Percentiles rank a stretch among this genome's conserved stretches.
These are phyloP conservation scores for Diplocarpon rosae DNA, from an alignment of 2,329 filamentous ascomycete genomes.

Conservation along the genomic window DNA sequence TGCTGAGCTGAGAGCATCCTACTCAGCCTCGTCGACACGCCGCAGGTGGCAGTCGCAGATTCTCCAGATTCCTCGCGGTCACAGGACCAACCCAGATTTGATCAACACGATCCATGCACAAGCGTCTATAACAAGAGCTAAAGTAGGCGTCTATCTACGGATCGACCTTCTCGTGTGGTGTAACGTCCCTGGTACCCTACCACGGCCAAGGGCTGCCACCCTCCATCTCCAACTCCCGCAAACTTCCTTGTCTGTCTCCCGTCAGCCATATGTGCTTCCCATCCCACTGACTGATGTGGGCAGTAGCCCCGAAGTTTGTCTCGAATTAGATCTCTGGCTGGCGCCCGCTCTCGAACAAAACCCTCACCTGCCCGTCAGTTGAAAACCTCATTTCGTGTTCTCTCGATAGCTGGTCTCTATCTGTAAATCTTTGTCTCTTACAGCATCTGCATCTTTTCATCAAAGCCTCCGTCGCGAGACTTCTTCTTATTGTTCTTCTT, in stretches of 20 bases:
- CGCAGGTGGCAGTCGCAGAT: slow-evolving; percentile 6
- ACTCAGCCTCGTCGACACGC: slow-evolving; percentile 13
- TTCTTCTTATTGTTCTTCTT: slow-evolving; percentile 9
- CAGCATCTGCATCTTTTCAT: slow-evolving; percentile 6
- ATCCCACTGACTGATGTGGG: slow-evolving; percentile 14
- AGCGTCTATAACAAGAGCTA: slow-evolving; percentile 6
- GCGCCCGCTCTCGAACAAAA: slow-evolving; percentile 26
- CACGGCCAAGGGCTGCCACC: slow-evolving; percentile 7
- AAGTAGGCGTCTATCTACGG: slow-evolving; percentile 23
- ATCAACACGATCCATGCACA: slow-evolving; percentile 9
- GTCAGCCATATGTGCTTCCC: slow-evolving; percentile 17
- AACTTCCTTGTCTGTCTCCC: slow-evolving; percentile 13
- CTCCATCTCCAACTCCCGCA: slow-evolving; percentile 11
- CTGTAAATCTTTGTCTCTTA: slow-evolving; percentile 22
- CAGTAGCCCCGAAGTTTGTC: slow-evolving; percentile 19
- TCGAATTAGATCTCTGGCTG: slow-evolving; percentile 21
- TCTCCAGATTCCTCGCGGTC: background rate
- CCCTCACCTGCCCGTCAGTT: slow-evolving; percentile 20
- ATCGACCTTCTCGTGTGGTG: slow-evolving; percentile 9
- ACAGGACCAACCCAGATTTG: background rate
- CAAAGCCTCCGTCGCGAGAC: slow-evolving; percentile 12
- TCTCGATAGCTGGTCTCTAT: slow-evolving; percentile 29
- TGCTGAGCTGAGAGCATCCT: background rate
- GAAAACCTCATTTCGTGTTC: slow-evolving; percentile 17
- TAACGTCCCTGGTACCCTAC: slow-evolving; percentile 15